Conservation (phyloP, 352 stramenopile genomes). For the Phytophthora quininea region DNA sequence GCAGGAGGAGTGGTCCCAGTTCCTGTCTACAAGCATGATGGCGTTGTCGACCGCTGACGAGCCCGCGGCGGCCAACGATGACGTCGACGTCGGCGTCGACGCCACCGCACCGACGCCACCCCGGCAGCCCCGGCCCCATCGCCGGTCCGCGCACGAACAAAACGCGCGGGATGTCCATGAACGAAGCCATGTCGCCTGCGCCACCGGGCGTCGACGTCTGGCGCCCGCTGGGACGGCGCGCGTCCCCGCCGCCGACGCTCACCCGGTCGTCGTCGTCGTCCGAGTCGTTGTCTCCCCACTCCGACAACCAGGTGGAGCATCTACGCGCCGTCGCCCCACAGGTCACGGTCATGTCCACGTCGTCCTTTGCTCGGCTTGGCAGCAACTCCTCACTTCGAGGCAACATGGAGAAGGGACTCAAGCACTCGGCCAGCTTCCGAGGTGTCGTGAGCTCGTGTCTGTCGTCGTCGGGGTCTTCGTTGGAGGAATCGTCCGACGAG, state of each 20-base stretch:
- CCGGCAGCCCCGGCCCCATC: slow-evolving; percentile 9
- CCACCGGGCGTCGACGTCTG: slow-evolving; percentile 35
- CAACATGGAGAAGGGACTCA: slow-evolving; percentile 17
- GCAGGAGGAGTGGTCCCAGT: slow-evolving; percentile 66
- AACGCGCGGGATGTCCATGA: slow-evolving; percentile 50
- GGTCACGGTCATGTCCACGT: slow-evolving; percentile 25
- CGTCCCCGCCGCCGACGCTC: slow-evolving; percentile 33
- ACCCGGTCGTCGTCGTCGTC: slow-evolving; percentile 27
- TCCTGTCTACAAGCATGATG: slow-evolving; percentile 70
- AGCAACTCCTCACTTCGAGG: slow-evolving; percentile 30
- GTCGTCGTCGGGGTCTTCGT: slow-evolving; percentile 59
- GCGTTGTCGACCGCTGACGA: slow-evolving; percentile 54
- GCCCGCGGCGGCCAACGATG: not conserved
- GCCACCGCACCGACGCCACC: slow-evolving; percentile 13
- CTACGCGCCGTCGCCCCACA: slow-evolving; percentile 16
- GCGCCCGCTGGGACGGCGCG: slow-evolving; percentile 56
- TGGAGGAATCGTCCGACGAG: slow-evolving; percentile 59
- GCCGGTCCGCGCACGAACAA: slow-evolving; percentile 21
- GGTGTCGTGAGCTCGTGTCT: slow-evolving; percentile 51
- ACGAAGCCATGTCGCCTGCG: slow-evolving; percentile 41
- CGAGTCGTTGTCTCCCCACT: slow-evolving; percentile 11
- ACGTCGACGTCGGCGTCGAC: not conserved
- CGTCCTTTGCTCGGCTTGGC: slow-evolving; percentile 31
- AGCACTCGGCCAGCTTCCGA: slow-evolving; percentile 48
- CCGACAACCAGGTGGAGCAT: slow-evolving; percentile 37